phyloP scores from a whole-genome alignment of 73 alveolate species.

The Stentor coeruleus region DNA sequence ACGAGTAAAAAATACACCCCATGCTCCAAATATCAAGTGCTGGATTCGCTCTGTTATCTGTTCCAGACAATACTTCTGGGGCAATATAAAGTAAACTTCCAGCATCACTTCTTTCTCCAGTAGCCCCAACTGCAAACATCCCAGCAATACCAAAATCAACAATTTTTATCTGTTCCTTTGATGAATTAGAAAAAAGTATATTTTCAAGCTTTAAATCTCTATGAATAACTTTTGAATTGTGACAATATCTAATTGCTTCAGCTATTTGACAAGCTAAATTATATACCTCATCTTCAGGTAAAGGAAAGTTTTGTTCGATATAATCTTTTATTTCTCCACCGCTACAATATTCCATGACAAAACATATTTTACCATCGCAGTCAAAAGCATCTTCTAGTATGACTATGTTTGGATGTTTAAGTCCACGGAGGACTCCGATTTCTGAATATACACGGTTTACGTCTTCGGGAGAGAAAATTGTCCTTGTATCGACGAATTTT shows the following conservation, averaged over 20 bases:
- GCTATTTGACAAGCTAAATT: constrained; percentile 67
- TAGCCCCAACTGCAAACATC: constrained; percentile 30
- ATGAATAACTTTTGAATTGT: constrained; percentile 77
- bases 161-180: not conserved
- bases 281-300: constrained; percentile 74
- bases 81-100: constrained; percentile 51
- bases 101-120: constrained; percentile 48
- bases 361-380: not conserved
- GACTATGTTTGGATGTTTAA: not conserved
- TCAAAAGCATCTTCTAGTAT: not conserved
- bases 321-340: constrained; percentile 83
- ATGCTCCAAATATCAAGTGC: constrained; percentile 46
- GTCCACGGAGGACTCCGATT: not conserved
- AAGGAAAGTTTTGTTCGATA: constrained; percentile 39
- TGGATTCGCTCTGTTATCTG: constrained; percentile 36
- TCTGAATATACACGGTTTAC: not conserved
- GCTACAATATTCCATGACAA: constrained; percentile 65
- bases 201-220: constrained; percentile 36
- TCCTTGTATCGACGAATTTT: not conserved
- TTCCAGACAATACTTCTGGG: constrained; percentile 41
- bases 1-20: constrained; percentile 50
- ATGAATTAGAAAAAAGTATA: not conserved
- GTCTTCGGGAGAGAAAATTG: not conserved
- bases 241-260: constrained; percentile 81
- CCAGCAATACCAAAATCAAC: constrained; percentile 54